A percentile compares a stretch with the other conserved stretches of the same genome.
Conservation (phyloP, 345 rosid genomes). For the Ceriops zippeliana region DNA sequence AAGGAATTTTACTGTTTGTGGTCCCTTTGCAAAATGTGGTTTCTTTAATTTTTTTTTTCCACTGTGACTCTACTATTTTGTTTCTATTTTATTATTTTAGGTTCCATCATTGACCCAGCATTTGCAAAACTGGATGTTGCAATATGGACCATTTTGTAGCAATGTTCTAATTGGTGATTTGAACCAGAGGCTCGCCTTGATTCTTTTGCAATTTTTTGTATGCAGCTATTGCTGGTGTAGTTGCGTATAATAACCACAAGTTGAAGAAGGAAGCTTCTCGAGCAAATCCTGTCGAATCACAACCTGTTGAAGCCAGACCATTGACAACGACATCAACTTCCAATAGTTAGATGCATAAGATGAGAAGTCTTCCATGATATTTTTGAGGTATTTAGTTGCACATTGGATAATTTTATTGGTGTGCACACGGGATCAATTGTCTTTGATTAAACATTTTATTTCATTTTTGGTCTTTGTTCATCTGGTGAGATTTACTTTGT, state of each 20-base stretch:
- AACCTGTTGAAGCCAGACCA: slow-evolving; percentile 42
- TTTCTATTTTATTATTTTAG: too few species aligned
- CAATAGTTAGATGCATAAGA: slow-evolving; percentile 18
- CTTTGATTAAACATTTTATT: neutral
- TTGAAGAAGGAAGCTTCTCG: slow-evolving; percentile 76
- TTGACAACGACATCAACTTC: slow-evolving; percentile 33
- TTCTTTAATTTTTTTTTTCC: too few species aligned
- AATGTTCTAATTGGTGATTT: too few species aligned
- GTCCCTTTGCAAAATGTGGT: too few species aligned
- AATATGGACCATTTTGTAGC: neutral
- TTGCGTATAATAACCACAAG: slow-evolving; percentile 90
- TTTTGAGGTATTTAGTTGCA: slow-evolving; percentile 26
- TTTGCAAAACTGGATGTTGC: neutral
- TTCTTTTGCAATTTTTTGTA: neutral
- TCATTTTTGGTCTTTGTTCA: neutral
- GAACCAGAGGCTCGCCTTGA: neutral
- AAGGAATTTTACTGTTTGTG: too few species aligned
- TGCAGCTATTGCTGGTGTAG: slow-evolving; percentile 91
- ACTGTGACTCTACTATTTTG: too few species aligned
- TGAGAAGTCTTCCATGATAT: neutral
- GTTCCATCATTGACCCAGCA: neutral
- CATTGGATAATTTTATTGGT: neutral
- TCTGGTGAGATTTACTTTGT: neutral
- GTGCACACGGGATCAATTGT: neutral
- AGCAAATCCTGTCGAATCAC: slow-evolving; percentile 27